Evolutionary conservation across 176 grass and related monocot genomes (phyloP).

Genomic region (Aechmea fasciata): DNA sequence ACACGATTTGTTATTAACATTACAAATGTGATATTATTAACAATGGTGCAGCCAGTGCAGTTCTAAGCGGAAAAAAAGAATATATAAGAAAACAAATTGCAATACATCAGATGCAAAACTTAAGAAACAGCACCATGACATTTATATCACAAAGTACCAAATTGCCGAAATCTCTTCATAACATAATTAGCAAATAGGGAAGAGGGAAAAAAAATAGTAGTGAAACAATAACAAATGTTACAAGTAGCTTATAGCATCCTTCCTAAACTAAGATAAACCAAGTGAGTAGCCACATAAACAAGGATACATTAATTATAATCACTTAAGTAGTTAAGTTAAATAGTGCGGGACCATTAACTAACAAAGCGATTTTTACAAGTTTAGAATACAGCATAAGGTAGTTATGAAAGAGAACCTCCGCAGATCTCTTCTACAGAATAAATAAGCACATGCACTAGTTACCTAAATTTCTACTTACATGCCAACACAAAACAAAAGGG

Average conservation of each 20-base stretch:
- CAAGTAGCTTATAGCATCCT: not conserved
- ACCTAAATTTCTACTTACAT: not conserved
- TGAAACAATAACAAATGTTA: slow-evolving; percentile 12
- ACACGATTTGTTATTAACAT: too few species aligned
- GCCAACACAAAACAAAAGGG: not conserved
- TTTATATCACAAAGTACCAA: not conserved
- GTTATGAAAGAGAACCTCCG: too few species aligned
- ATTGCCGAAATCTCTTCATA: not conserved
- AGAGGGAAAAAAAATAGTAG: not conserved
- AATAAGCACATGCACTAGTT: too few species aligned
- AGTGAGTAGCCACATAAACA: not conserved
- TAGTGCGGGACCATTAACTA: too few species aligned
- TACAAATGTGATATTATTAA: not conserved
- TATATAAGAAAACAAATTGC: not conserved
- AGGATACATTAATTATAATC: not conserved
- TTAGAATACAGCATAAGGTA: not conserved
- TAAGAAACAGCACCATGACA: not conserved
- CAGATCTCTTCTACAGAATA: too few species aligned
- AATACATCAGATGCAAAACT: not conserved
- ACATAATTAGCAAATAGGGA: slow-evolving; percentile 9
- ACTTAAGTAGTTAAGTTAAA: too few species aligned
- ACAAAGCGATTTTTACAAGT: too few species aligned
- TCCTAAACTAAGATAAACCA: not conserved
- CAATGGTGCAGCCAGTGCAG: too few species aligned
- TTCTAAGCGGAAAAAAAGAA: too few species aligned